Conservation (phyloP, 139 green algal species). For the Chlorella ohadii region DNA sequence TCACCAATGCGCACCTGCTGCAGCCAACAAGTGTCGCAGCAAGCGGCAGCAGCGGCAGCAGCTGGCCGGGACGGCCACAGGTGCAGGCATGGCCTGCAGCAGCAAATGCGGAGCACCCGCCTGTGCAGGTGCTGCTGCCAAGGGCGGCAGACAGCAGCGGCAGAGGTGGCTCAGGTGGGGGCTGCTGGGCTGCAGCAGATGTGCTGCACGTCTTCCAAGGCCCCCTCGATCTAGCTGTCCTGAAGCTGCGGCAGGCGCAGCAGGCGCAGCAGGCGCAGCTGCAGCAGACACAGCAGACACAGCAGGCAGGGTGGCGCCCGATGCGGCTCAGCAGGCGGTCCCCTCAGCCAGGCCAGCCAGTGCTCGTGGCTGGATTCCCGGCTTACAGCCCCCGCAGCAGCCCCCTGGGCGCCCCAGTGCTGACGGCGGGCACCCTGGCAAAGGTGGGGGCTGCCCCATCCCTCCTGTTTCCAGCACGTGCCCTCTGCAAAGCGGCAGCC, state of each 20-base stretch:
- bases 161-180: neutral
- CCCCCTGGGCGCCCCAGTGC: constrained; percentile 32
- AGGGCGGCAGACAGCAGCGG: neutral
- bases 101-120: neutral
- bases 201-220: constrained; percentile 54
- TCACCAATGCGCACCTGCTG: constrained; percentile 88
- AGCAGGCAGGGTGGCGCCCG: neutral
- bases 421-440: constrained; percentile 57
- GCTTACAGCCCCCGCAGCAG: constrained; percentile 56
- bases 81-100: neutral
- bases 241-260: constrained; percentile 48
- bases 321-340: neutral
- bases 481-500: too few species aligned
- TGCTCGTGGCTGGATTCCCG: constrained; percentile 67
- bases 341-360: constrained; percentile 19
- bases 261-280: constrained; percentile 35
- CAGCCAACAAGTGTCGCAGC: constrained; percentile 9
- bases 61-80: neutral
- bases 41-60: neutral
- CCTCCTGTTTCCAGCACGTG: too few species aligned
- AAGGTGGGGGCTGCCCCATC: constrained; percentile 53
- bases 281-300: neutral
- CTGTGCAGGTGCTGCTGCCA: neutral
- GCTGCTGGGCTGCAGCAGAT: neutral
- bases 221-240: constrained; percentile 69